Percentiles rank a stretch among this genome's conserved stretches.
Evolutionary conservation across 768 basidiomycete species (phyloP).

Genomic region (Daedaleopsis sinensis): DNA sequence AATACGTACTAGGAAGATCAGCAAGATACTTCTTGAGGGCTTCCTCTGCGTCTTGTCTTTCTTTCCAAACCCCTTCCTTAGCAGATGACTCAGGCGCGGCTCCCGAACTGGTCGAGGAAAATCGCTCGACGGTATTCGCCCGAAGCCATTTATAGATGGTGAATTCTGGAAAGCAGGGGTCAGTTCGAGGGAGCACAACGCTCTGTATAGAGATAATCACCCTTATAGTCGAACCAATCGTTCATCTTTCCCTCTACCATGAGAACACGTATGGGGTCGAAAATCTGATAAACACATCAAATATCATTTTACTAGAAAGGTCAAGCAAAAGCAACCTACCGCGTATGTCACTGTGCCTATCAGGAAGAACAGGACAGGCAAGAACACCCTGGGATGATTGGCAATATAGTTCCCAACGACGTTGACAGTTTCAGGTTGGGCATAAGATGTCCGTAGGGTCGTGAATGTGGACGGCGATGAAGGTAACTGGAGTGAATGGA

Average conservation of each 20-base stretch:
- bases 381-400: slow-evolving; percentile 81
- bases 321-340: slow-evolving; percentile 43
- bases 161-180: slow-evolving; percentile 53
- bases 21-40: slow-evolving; percentile 70
- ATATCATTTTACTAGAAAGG: neutral
- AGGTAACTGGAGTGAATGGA: slow-evolving; percentile 56
- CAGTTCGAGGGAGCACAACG: no score
- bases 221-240: slow-evolving; percentile 81
- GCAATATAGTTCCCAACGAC: slow-evolving; percentile 78
- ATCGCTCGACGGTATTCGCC: slow-evolving; percentile 58
- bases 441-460: slow-evolving; percentile 58
- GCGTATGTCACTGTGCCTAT: slow-evolving; percentile 91
- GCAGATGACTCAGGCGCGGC: slow-evolving; percentile 20
- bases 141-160: slow-evolving; percentile 77
- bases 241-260: slow-evolving; percentile 83
- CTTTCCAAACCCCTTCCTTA: slow-evolving; percentile 72
- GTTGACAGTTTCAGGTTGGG: slow-evolving; percentile 66
- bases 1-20: slow-evolving; percentile 69
- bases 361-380: slow-evolving; percentile 83
- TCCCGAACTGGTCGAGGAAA: slow-evolving; percentile 34
- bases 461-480: slow-evolving; percentile 37
- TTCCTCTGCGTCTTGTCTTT: slow-evolving; percentile 76
- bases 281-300: slow-evolving; percentile 55
- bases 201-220: slow-evolving; percentile 37
- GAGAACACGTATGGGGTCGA: slow-evolving; percentile 87